phyloP scores from a whole-genome alignment of 805 yeast genomes.

The Komagataella pastoris region DNA sequence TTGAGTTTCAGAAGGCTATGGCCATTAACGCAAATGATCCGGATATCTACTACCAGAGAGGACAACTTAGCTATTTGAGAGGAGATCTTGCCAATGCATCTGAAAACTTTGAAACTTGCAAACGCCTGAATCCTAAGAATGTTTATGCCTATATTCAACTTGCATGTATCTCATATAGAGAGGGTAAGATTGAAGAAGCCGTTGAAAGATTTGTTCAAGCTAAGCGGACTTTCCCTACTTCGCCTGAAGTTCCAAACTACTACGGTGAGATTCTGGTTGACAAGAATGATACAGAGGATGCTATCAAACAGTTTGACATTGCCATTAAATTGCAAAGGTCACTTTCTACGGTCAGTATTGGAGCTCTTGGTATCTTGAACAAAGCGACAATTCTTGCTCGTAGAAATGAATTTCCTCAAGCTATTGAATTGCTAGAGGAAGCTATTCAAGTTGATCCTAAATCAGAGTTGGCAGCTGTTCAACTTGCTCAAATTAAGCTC shows the following conservation, averaged over 20 bases:
- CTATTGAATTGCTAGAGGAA: slow-evolving; percentile 50
- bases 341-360: slow-evolving; percentile 57
- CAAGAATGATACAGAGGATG: slow-evolving; percentile 55
- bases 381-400: slow-evolving; percentile 66
- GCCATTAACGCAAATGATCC: slow-evolving; percentile 56
- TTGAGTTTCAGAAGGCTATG: slow-evolving; percentile 62
- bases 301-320: slow-evolving; percentile 72
- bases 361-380: slow-evolving; percentile 82
- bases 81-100: slow-evolving; percentile 65
- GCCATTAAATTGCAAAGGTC: slow-evolving; percentile 75
- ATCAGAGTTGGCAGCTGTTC: slow-evolving; percentile 77
- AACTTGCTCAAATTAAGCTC: slow-evolving; percentile 84
- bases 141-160: slow-evolving; percentile 82
- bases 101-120: slow-evolving; percentile 62
- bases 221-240: slow-evolving; percentile 63
- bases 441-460: slow-evolving; percentile 81
- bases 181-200: slow-evolving; percentile 46
- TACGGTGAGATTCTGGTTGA: slow-evolving; percentile 91
- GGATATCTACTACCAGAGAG: slow-evolving; percentile 87
- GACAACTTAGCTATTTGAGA: slow-evolving; percentile 78
- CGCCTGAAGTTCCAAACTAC: slow-evolving; percentile 89
- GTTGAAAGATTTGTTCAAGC: slow-evolving; percentile 58
- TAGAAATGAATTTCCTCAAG: slow-evolving; percentile 39
- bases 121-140: slow-evolving; percentile 59
- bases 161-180: slow-evolving; percentile 84